Conservation (phyloP, 805 yeast genomes). For the Jamesozyma gamospora region DNA sequence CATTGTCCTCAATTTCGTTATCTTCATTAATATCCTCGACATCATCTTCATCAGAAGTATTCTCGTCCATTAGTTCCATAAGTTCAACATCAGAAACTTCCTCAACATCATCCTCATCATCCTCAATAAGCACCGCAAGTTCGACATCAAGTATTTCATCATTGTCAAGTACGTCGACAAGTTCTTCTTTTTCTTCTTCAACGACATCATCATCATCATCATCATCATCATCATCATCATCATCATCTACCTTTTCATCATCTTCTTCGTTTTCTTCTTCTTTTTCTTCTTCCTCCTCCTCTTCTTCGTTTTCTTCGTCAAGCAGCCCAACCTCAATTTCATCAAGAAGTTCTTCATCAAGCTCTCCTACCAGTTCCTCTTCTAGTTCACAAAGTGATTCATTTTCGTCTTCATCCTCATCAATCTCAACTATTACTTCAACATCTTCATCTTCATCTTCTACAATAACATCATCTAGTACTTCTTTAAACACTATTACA, state of each 20-base stretch:
- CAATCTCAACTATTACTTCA: not conserved
- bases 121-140: not conserved
- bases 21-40: not conserved
- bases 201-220: not conserved
- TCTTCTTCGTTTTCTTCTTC: not conserved
- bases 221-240: not conserved
- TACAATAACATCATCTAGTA: conserved; percentile 2
- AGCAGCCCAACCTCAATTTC: not conserved
- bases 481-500: conserved; percentile 3
- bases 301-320: not conserved
- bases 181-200: not conserved
- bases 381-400: no score
- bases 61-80: no score
- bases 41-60: not conserved
- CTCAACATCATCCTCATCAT: not conserved
- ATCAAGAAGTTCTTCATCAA: not conserved
- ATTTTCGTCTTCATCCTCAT: conserved; percentile 2
- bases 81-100: no score
- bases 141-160: not conserved
- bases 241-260: not conserved
- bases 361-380: not conserved
- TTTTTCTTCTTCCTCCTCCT: not conserved
- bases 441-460: conserved; percentile 1
- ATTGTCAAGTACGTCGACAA: not conserved
- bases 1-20: not conserved